Evolutionary conservation across 352 stramenopile genomes (phyloP), one percentile per base, ranked within the genome.

Genomic region (Phytophthora pinifolia): DNA sequence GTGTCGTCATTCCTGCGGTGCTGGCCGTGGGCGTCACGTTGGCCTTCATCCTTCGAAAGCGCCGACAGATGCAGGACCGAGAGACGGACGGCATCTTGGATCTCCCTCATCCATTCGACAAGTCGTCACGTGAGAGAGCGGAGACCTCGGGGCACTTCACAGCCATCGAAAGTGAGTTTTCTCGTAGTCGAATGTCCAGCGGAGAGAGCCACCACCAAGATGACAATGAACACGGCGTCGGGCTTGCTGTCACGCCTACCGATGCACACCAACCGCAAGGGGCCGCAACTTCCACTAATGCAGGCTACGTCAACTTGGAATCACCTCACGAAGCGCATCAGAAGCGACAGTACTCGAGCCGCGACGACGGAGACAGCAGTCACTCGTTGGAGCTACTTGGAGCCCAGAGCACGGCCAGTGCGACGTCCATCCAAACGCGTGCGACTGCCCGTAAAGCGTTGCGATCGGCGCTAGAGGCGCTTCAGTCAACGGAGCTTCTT

Each of bases 61-160:
- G 64, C 13, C 46, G 37, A 14, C 37, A 30, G 15, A 62, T 56
- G 39, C 64, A 66, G 17, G 31, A 62, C 5, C 59, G 49, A 37
- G 49, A 66, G 4, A 51, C 59, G 3, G 41, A 62, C 13, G 59
- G n/a, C 18, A 62, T 65, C 33, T 31, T 72, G 12, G 48, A 54
- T 8, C 48, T 72, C 0, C 64, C 64, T 14, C 54, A 65, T 46
- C 54, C 39, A 9, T 69, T 66, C 41, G 44, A 48, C 31, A 72
- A 72, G 32, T 32, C 33, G 2, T 15, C 51, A 15, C 48, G 58
- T 17, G 53, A 62, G 15, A 36, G 59, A 43, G 53, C 37, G 1
- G 64, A 69, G 15, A 62, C 59, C 10, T 72, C 59, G 13, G 50
- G 62, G 1, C 46, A 65, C 22, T 65, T 69, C 38, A 69, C 64